phyloP scores from a whole-genome alignment of 2,329 filamentous ascomycete genomes.

The Colletotrichum spaethianum region DNA sequence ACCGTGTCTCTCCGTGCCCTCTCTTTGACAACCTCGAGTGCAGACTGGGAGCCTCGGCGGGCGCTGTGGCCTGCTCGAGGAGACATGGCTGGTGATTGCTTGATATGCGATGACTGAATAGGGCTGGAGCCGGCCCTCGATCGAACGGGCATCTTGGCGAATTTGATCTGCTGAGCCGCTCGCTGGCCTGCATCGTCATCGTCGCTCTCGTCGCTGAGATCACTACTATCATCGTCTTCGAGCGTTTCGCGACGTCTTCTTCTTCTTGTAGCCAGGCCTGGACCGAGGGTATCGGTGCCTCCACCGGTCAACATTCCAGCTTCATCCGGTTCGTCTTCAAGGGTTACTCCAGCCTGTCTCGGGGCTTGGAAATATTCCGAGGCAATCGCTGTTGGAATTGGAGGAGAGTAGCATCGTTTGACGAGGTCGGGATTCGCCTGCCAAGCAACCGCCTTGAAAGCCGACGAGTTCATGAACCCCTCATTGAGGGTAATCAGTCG shows the following conservation, averaged over 20 bases:
- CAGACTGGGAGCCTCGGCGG: constrained; percentile 79
- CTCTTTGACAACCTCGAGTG: constrained; percentile 79
- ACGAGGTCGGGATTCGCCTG: constrained; percentile 79
- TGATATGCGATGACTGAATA: constrained; percentile 75
- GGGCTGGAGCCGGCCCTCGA: constrained; percentile 91
- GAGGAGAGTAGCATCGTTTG: constrained; percentile 88
- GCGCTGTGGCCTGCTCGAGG: constrained; percentile 61
- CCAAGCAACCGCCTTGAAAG: constrained; percentile 89
- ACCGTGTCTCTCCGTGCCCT: constrained; percentile 81
- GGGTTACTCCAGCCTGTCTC: constrained; percentile 72
- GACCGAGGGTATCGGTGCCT: constrained; percentile 77
- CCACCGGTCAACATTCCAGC: constrained; percentile 80
- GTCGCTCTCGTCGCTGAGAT: constrained; percentile 87
- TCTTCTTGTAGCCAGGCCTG: constrained; percentile 76
- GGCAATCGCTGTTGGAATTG: constrained; percentile 85
- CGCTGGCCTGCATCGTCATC: constrained; percentile 77
- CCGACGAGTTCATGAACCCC: constrained; percentile 82
- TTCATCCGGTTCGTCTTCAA: constrained; percentile 81
- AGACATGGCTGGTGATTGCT: constrained; percentile 66
- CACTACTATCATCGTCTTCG: constrained; percentile 89
- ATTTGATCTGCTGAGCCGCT: constrained; percentile 91
- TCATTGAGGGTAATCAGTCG: constrained; percentile 87
- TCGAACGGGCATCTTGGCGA: constrained; percentile 93
- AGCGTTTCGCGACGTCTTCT: constrained; percentile 79
- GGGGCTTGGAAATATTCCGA: constrained; percentile 88